Percentiles rank a stretch among this genome's conserved stretches.
Evolutionary conservation across 2,329 filamentous ascomycete genomes (phyloP).

Genomic region (Rhexocercosporidium sp.): DNA sequence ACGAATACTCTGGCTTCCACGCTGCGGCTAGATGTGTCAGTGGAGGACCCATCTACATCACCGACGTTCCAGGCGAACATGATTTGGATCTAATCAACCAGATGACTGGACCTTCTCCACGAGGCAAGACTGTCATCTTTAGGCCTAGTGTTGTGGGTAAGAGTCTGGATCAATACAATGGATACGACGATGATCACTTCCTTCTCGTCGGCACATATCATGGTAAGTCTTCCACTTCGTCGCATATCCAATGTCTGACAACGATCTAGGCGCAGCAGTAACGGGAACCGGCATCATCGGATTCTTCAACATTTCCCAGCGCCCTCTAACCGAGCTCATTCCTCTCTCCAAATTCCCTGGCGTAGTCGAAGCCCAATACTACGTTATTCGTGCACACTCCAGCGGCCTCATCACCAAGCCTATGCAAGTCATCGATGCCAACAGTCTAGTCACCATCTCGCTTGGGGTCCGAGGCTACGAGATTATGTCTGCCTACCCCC

Average conservation of each 20-base stretch:
- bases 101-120: conserved; percentile 77
- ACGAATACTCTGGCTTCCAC: conserved; percentile 79
- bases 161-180: conserved; percentile 73
- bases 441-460: conserved; percentile 64
- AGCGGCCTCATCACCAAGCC: conserved; percentile 66
- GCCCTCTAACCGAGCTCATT: conserved; percentile 70
- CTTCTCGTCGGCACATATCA: conserved; percentile 83
- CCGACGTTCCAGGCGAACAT: conserved; percentile 84
- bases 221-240: conserved; percentile 49
- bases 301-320: conserved; percentile 78
- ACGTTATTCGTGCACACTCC: conserved; percentile 75
- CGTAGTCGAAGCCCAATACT: conserved; percentile 59
- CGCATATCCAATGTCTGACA: conserved; percentile 17
- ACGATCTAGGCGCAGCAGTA: conserved; percentile 50
- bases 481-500: conserved; percentile 76
- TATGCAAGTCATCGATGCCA: conserved; percentile 49
- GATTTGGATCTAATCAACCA: conserved; percentile 76
- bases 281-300: conserved; percentile 80
- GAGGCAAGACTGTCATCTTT: conserved; percentile 79
- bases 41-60: conserved; percentile 93
- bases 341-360: conserved; percentile 77
- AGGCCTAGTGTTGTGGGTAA: conserved; percentile 78
- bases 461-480: conserved; percentile 75
- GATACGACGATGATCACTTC: conserved; percentile 74
- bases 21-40: conserved; percentile 88